Base-by-base conservation (phyloP, 352 stramenopile species). In the Phytophthora fragariae region DNA sequence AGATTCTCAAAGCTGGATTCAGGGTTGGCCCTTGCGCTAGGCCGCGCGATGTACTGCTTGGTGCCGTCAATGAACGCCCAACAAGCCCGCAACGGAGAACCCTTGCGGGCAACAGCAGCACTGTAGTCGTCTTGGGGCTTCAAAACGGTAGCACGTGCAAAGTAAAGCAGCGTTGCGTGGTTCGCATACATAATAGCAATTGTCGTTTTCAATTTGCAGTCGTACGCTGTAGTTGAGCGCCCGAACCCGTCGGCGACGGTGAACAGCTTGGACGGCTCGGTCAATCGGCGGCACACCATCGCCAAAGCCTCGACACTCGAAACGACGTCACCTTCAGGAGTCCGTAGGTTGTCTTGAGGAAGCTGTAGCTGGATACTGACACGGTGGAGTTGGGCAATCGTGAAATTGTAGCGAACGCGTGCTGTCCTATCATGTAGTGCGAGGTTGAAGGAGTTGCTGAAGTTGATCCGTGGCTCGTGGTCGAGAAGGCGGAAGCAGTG, bases 1-100 rank as follows among this genome's bases (percentile, higher is more conserved):
- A 67, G 29, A 27, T 58, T 67, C 17, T 67, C 60, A 24, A 58
- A 67, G 6, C 8, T 1, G 7, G 19, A 27, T 2, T 19, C 19
- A 12, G 31, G 19, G 12, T 46, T 14, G 15, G 5, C 5, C 11
- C 47, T 12, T 19, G 60, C 60, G 17, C 60, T 67, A 8, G 33
- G 35, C 24, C 60, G 33, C 3, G 60, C 47, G 2, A 60, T 57
- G 11, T 67, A 67, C 33, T 59, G 60, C 15, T 67, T 67, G 2
- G 49, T 67, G 15, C 60, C 49, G 39, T 54, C 60, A 35, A 67
- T 67, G 11, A 60, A 67, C 1, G 29, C 47, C 60, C 60, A 59
- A 12, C 49, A 66, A 2, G 10, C 17, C 1, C 35, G 47, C n/a
- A 66, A 21, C 31, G 60, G 33, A 7, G 49, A 24, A 3, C 33